Evolutionary conservation across 192 early-diverging fungal species (phyloP).

Genomic region (Rhizoclosmatium sp.): DNA sequence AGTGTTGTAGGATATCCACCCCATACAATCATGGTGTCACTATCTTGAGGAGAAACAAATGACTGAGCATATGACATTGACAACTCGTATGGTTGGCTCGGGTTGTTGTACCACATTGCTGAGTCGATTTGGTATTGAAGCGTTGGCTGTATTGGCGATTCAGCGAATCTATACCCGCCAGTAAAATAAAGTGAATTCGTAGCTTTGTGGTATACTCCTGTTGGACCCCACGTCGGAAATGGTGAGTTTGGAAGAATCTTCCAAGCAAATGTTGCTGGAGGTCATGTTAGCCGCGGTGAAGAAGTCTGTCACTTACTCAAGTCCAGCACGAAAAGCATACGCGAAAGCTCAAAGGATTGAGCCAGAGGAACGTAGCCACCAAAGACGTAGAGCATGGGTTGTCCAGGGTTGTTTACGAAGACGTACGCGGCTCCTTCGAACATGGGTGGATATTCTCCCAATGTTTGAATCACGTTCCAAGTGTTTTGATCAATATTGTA

Average conservation of each 20-base stretch:
- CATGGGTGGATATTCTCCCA: slow-evolving; percentile 10
- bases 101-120: slow-evolving; percentile 40
- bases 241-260: slow-evolving; percentile 29
- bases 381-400: slow-evolving; percentile 34
- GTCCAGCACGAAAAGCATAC: slow-evolving; percentile 25
- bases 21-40: slow-evolving; percentile 17
- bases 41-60: slow-evolving; percentile 1
- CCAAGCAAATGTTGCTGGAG: slow-evolving; percentile 29
- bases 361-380: slow-evolving; percentile 22
- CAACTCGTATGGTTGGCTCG: slow-evolving; percentile 19
- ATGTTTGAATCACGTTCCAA: slow-evolving; percentile 8
- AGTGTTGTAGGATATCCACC: slow-evolving; percentile 21
- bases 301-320: slow-evolving; percentile 2
- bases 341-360: slow-evolving; percentile 5
- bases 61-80: slow-evolving; percentile 16
- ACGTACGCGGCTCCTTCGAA: slow-evolving; percentile 33
- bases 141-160: not conserved
- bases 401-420: not conserved
- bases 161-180: slow-evolving; percentile 42
- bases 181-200: slow-evolving; percentile 48
- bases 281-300: not conserved
- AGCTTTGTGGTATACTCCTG: slow-evolving; percentile 34
- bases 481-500: slow-evolving; percentile 17
- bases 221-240: slow-evolving; percentile 30
- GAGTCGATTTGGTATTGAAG: slow-evolving; percentile 47